Conservation (phyloP, 1,284 basidiomycete species). For the Cystobasidiaceae sp. region DNA sequence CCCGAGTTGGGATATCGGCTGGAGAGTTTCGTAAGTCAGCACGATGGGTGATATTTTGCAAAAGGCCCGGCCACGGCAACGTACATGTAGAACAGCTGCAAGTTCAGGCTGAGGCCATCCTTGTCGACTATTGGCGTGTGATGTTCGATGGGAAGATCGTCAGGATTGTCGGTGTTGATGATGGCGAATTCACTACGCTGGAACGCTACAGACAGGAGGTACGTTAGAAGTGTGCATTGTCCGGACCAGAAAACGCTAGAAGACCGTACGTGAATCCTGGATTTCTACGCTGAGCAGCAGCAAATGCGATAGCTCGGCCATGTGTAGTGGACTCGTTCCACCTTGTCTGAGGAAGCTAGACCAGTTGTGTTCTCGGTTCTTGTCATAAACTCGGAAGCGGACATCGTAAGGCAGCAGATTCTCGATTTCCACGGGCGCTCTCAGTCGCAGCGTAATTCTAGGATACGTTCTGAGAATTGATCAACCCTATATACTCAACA, state of each 20-base stretch:
- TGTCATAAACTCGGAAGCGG: constrained; percentile 92
- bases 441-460: constrained; percentile 73
- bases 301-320: constrained; percentile 88
- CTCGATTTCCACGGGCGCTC: constrained; percentile 95
- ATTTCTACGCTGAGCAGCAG: constrained; percentile 85
- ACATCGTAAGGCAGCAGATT: constrained; percentile 94
- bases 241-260: no score
- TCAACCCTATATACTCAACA: background rate
- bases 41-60: no score
- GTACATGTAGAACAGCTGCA: constrained; percentile 83
- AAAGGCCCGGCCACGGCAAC: no score
- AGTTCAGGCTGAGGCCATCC: constrained; percentile 69
- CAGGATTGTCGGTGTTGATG: constrained; percentile 84
- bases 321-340: constrained; percentile 93
- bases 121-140: constrained; percentile 68
- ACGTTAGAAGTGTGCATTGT: background rate
- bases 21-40: no score
- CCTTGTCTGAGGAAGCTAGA: constrained; percentile 86
- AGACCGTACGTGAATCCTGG: constrained; percentile 75
- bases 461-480: constrained; percentile 72
- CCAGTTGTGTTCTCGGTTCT: constrained; percentile 75
- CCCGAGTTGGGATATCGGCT: constrained; percentile 78
- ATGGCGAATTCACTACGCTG: constrained; percentile 97
- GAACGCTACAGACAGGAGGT: constrained; percentile 58
- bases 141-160: constrained; percentile 80